Evolutionary conservation across 805 yeast genomes (phyloP).

Genomic region (Candida ortonii): DNA sequence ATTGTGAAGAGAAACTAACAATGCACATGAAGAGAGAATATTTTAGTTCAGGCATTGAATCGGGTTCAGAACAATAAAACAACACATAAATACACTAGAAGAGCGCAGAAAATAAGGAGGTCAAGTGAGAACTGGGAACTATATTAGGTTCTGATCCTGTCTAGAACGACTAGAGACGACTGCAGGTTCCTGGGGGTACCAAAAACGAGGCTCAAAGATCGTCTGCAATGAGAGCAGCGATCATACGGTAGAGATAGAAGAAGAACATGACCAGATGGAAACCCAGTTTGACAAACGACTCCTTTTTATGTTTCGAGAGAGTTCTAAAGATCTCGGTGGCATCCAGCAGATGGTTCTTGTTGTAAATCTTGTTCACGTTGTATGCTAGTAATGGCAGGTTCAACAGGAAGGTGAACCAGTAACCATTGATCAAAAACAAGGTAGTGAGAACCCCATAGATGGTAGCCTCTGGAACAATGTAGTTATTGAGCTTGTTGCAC

Average conservation of each 20-base stretch:
- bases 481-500: slow-evolving; percentile 87
- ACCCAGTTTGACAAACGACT: slow-evolving; percentile 84
- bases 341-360: slow-evolving; percentile 82
- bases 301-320: slow-evolving; percentile 87
- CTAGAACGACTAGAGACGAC: too few species aligned
- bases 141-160: too few species aligned
- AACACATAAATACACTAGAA: too few species aligned
- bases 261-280: slow-evolving; percentile 90
- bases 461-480: slow-evolving; percentile 86
- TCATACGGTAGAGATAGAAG: slow-evolving; percentile 94
- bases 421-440: slow-evolving; percentile 78
- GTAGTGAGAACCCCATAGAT: slow-evolving; percentile 70
- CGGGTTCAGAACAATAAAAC: too few species aligned
- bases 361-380: slow-evolving; percentile 75
- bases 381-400: slow-evolving; percentile 81
- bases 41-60: too few species aligned
- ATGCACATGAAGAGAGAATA: too few species aligned
- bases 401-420: slow-evolving; percentile 85
- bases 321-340: slow-evolving; percentile 98
- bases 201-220: slow-evolving; percentile 31
- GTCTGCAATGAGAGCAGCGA: slow-evolving; percentile 83
- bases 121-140: too few species aligned
- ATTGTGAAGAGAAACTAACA: too few species aligned
- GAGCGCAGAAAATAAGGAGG: slow-evolving; percentile 2
- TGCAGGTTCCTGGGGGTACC: neutral